These are phyloP conservation scores for Hymenoscyphus linearis DNA, from an alignment of 2,329 filamentous ascomycete species.

Conservation along the genomic window DNA sequence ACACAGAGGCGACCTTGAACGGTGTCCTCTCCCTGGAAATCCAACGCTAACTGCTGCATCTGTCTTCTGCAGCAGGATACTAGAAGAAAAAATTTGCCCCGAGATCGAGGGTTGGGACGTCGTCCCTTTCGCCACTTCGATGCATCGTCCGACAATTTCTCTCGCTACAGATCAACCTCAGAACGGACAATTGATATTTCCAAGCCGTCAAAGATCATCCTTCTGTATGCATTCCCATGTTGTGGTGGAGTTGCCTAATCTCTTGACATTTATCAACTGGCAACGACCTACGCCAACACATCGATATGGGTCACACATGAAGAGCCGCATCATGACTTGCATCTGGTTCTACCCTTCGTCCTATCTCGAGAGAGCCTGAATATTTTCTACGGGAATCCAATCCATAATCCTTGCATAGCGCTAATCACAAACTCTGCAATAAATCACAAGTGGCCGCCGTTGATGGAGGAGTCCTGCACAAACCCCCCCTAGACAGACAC, in stretches of 20 bases:
- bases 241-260: slow-evolving; percentile 58
- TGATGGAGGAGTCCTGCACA: slow-evolving; percentile 39
- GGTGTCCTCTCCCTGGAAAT: slow-evolving; percentile 15
- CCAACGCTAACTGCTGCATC: slow-evolving; percentile 7
- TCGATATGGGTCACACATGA: slow-evolving; percentile 66
- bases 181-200: slow-evolving; percentile 29
- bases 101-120: slow-evolving; percentile 22
- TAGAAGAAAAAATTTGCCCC: slow-evolving; percentile 21
- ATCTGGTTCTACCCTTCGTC: slow-evolving; percentile 34
- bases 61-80: slow-evolving; percentile 20
- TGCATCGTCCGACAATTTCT: slow-evolving; percentile 28
- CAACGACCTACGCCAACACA: slow-evolving; percentile 84
- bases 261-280: slow-evolving; percentile 70
- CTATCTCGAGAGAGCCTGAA: slow-evolving; percentile 34
- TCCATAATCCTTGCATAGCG: slow-evolving; percentile 31
- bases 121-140: slow-evolving; percentile 31
- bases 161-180: slow-evolving; percentile 30
- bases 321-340: slow-evolving; percentile 55
- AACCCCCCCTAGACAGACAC: slow-evolving; percentile 30
- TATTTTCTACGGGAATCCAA: slow-evolving; percentile 26
- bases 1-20: slow-evolving; percentile 11
- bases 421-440: slow-evolving; percentile 43
- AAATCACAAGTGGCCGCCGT: slow-evolving; percentile 59
- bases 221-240: slow-evolving; percentile 36
- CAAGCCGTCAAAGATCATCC: slow-evolving; percentile 31